Evolutionary conservation across 495 filamentous ascomycete species (phyloP).

Genomic region (Talaromyces thailandensis): DNA sequence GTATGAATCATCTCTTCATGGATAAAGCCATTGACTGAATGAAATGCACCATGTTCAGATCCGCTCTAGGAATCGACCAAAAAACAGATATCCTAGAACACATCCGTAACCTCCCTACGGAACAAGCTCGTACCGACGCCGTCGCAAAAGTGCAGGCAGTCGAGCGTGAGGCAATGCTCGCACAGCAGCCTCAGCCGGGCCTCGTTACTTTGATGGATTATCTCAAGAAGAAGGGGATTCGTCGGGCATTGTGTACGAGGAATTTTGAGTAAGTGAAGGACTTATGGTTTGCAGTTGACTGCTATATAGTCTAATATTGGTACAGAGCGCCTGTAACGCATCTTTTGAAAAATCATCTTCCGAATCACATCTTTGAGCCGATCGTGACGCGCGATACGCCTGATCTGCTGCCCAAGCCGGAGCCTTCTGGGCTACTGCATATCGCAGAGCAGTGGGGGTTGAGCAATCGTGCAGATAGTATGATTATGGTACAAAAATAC

Average conservation of each 20-base stretch:
- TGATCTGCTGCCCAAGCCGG: conserved; percentile 65
- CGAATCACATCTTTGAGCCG: conserved; percentile 57
- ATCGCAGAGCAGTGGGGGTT: conserved; percentile 72
- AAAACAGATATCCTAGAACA: conserved; percentile 78
- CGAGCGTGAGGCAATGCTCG: conserved; percentile 68
- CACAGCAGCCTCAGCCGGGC: conserved; percentile 73
- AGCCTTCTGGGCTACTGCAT: conserved; percentile 78
- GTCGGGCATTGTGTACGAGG: conserved; percentile 82
- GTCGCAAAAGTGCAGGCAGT: conserved; percentile 66
- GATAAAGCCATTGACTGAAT: background rate
- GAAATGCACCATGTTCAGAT: conserved; percentile 20
- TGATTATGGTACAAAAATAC: conserved; percentile 45
- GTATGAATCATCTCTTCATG: conserved; percentile 16
- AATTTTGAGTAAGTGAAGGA: conserved; percentile 66
- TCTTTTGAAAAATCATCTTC: conserved; percentile 66
- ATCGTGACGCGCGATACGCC: conserved; percentile 80
- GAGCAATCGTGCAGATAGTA: conserved; percentile 31
- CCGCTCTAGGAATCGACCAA: conserved; percentile 57
- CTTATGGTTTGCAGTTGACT: background rate
- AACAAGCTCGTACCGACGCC: conserved; percentile 49
- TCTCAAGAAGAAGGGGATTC: conserved; percentile 54
- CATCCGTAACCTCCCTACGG: conserved; percentile 60
- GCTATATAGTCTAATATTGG: background rate
- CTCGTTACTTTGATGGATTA: conserved; percentile 69
- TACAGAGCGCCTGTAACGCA: conserved; percentile 53